Conservation (phyloP, 208 protist genomes). For the Jaenimonas drosophilae region DNA sequence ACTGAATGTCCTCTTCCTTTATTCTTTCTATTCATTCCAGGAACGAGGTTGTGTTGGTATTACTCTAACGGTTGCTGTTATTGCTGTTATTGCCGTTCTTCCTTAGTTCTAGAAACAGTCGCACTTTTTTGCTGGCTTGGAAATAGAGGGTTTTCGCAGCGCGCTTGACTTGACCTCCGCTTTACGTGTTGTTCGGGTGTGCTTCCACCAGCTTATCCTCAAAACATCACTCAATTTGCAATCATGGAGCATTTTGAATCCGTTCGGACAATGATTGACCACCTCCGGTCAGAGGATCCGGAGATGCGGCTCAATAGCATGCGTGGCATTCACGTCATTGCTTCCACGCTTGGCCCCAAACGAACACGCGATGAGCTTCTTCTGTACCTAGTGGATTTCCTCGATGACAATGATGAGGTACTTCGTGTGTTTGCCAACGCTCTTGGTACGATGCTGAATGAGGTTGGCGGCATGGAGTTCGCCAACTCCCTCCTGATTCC, state of each 20-base stretch:
- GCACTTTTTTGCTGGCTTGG: too few relatives aligned
- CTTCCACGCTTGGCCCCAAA: slow-evolving; percentile 93
- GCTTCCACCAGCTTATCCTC: too few relatives aligned
- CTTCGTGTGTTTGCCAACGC: slow-evolving; percentile 96
- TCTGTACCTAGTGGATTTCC: slow-evolving; percentile 95
- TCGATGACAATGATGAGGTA: slow-evolving; percentile 99
- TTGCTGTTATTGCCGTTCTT: neutral
- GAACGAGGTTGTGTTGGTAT: slow-evolving; percentile 1
- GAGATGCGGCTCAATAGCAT: slow-evolving; percentile 95
- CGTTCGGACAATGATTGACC: slow-evolving; percentile 94
- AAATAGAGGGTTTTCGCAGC: too few relatives aligned
- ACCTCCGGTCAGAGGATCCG: slow-evolving; percentile 94
- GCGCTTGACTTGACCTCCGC: too few relatives aligned
- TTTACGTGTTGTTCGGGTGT: too few relatives aligned
- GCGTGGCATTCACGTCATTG: slow-evolving; percentile 95
- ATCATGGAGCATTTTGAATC: slow-evolving; percentile 90
- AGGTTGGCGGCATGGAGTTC: slow-evolving; percentile 93
- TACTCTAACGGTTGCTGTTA: slow-evolving; percentile 2
- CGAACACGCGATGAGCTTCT: slow-evolving; percentile 95
- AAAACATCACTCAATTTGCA: neutral
- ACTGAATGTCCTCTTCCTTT: slow-evolving; percentile 1
- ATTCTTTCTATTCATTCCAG: neutral
- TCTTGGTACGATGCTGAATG: slow-evolving; percentile 94
- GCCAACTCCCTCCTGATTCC: slow-evolving; percentile 87
- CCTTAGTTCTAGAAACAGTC: neutral